These are phyloP conservation scores for Elongisporangium prolatum DNA, from an alignment of 352 stramenopile species.

Conservation along the genomic window DNA sequence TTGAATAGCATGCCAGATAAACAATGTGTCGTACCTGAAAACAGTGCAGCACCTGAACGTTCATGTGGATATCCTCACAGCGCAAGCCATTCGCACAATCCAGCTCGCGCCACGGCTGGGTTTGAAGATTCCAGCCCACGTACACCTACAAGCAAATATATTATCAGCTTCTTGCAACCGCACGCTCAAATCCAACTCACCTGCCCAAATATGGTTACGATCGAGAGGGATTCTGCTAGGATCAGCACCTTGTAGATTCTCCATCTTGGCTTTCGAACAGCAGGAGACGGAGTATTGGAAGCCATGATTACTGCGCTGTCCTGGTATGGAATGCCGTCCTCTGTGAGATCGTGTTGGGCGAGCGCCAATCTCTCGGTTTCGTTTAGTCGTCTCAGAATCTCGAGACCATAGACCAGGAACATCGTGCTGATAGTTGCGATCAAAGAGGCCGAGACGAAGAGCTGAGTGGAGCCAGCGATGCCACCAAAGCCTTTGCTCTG, in stretches of 20 bases:
- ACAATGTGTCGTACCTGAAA: conserved; percentile 18
- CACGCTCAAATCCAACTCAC: no score
- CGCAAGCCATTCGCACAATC: conserved; percentile 50
- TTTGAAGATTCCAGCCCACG: conserved; percentile 8
- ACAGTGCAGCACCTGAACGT: conserved; percentile 30
- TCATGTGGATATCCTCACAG: conserved; percentile 33
- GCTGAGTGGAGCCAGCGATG: conserved; percentile 17
- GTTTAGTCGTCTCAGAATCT: conserved; percentile 23
- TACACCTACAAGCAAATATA: conserved; percentile 10
- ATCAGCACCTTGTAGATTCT: no score
- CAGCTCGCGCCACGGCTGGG: conserved; percentile 20
- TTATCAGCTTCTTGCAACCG: no score
- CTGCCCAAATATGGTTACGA: no score
- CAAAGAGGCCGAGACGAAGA: conserved; percentile 28
- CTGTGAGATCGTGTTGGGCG: conserved; percentile 14
- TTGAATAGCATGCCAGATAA: neutral
- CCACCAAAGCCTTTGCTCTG: conserved; percentile 32
- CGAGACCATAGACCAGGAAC: conserved; percentile 32
- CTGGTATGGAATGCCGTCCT: no score
- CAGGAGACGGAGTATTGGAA: no score
- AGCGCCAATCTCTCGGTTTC: no score
- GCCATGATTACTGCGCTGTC: no score
- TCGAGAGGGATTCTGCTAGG: no score
- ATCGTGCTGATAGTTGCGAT: conserved; percentile 28
- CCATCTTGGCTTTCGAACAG: no score